Conservation (phyloP, 371 early-diverging fungal genomes). For the Mucor saturninus region DNA sequence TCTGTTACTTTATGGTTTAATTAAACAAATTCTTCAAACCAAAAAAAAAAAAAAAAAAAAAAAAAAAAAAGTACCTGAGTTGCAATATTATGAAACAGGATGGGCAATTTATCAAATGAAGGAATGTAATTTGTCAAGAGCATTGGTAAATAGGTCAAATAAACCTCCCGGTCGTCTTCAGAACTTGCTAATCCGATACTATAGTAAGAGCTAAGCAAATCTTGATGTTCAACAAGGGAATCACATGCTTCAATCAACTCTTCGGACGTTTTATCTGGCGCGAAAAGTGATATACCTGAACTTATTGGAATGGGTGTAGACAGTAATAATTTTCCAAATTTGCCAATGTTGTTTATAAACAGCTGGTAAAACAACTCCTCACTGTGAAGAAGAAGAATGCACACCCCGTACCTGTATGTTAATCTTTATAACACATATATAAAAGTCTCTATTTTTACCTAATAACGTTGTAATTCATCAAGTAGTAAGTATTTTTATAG, state of each 20-base stretch:
- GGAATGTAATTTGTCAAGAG: conserved; percentile 73
- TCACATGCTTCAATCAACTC: background rate
- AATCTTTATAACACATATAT: background rate
- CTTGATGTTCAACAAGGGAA: background rate
- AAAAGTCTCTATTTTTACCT: conserved; percentile 41
- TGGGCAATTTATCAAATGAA: conserved; percentile 72
- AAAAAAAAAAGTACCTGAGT: conserved; percentile 63
- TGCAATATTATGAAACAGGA: conserved; percentile 71
- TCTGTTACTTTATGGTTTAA: conserved; percentile 33
- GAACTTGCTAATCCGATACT: no score
- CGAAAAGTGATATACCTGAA: conserved; percentile 10
- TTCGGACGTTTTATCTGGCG: background rate
- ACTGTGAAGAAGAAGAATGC: conserved; percentile 33
- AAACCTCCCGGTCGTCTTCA: background rate
- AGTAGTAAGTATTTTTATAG: conserved; percentile 68
- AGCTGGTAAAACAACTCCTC: conserved; percentile 83
- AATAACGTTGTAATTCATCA: conserved; percentile 68
- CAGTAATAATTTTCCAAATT: conserved; percentile 74
- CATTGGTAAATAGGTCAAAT: conserved; percentile 59
- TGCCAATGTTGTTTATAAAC: conserved; percentile 68
- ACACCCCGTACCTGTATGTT: background rate
- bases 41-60: background rate
- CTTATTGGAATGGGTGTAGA: conserved; percentile 60
- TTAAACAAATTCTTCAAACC: no score
- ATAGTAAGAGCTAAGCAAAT: background rate